A percentile compares a stretch with the other conserved stretches of the same genome.
These are phyloP conservation scores for Saccharomycopsis sp. DNA, from an alignment of 805 yeast species.

Conservation along the genomic window DNA sequence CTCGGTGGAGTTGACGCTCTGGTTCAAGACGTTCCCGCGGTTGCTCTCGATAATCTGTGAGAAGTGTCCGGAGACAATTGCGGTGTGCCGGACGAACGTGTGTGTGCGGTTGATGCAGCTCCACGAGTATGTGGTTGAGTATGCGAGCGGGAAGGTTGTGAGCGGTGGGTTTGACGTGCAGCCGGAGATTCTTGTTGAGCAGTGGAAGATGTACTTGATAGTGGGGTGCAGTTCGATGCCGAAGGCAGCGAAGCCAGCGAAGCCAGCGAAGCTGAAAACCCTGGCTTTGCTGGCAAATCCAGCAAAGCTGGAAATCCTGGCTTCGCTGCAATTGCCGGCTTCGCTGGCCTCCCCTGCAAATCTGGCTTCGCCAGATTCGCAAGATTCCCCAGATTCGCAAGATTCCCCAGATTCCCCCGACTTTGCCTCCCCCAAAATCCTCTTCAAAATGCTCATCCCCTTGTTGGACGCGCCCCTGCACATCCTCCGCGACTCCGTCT, in stretches of 20 bases:
- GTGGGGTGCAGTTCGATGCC: constrained; percentile 87
- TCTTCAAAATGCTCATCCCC: constrained; percentile 83
- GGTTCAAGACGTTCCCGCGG: constrained; percentile 85
- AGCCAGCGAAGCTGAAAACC: not conserved
- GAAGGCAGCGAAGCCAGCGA: not conserved
- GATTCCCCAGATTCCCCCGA: not conserved
- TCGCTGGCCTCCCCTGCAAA: too few species aligned
- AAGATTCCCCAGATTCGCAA: too few species aligned
- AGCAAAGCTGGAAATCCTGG: too few species aligned
- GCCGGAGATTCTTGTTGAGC: constrained; percentile 70
- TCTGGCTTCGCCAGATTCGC: too few species aligned
- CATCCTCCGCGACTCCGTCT: constrained; percentile 75
- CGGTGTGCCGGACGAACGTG: constrained; percentile 83
- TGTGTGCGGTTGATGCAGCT: constrained; percentile 85
- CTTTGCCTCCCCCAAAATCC: constrained; percentile 75
- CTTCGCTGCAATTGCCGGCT: not conserved
- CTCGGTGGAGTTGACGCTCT: constrained; percentile 93
- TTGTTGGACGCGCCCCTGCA: constrained; percentile 63
- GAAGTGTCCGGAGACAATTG: constrained; percentile 87
- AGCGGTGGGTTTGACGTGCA: constrained; percentile 30
- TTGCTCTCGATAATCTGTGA: constrained; percentile 66
- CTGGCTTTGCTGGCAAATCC: too few species aligned
- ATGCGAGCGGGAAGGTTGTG: constrained; percentile 38
- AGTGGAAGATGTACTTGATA: constrained; percentile 82
- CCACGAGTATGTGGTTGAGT: constrained; percentile 57